A percentile compares a stretch with the other conserved stretches of the same genome.
phyloP scores from a whole-genome alignment of 345 rosid species.

The Geranium rotundifolium region DNA sequence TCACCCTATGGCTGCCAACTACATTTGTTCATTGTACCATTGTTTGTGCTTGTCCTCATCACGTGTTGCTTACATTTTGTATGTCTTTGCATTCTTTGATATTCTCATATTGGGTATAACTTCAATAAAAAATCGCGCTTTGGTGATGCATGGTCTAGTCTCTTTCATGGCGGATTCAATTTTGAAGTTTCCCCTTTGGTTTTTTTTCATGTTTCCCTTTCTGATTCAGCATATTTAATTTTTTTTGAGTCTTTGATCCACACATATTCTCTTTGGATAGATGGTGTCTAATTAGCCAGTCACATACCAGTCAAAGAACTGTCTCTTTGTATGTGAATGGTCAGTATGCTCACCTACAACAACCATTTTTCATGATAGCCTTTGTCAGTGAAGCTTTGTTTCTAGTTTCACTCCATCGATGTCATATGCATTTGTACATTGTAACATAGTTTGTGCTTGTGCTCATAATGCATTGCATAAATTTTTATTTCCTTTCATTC shows the following conservation, averaged over 20 bases:
- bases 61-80: too few relatives aligned
- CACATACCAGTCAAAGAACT: slow-evolving; percentile 6
- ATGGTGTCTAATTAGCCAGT: slow-evolving; percentile 13
- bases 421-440: slow-evolving; percentile 1
- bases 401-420: slow-evolving; percentile 3
- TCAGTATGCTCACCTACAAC: slow-evolving; percentile 19
- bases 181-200: slow-evolving; percentile 77
- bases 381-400: neutral
- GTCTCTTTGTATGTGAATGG: slow-evolving; percentile 13
- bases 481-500: too few relatives aligned
- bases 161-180: neutral
- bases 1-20: slow-evolving; percentile 2
- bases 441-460: neutral
- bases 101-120: too few relatives aligned
- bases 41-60: too few relatives aligned
- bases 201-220: neutral
- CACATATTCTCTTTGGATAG: too few relatives aligned
- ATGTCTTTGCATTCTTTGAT: too few relatives aligned
- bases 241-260: neutral
- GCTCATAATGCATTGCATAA: neutral
- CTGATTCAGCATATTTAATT: neutral
- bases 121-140: too few relatives aligned
- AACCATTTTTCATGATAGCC: slow-evolving; percentile 3
- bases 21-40: neutral
- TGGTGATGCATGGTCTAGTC: too few relatives aligned